These are phyloP conservation scores for Bruguiera gymnorhiza DNA, from an alignment of 345 rosid species.

Conservation along the genomic window DNA sequence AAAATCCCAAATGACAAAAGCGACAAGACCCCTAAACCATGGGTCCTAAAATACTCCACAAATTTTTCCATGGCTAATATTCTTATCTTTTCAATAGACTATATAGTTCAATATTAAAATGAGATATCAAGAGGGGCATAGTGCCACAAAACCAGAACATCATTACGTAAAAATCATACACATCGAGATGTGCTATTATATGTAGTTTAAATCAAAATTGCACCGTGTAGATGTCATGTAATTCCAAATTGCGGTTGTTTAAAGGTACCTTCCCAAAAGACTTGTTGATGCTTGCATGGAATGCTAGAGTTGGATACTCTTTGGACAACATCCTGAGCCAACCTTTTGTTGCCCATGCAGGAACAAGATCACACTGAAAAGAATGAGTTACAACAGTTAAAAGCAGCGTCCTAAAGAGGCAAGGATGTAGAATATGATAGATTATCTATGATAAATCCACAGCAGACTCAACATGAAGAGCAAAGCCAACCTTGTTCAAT, in stretches of 20 bases:
- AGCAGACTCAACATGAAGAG: background rate
- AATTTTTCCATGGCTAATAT: too few species aligned
- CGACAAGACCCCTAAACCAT: background rate
- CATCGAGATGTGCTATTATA: too few species aligned
- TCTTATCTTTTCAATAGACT: too few species aligned
- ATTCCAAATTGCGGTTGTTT: background rate
- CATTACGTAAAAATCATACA: too few species aligned
- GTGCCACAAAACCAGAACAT: too few species aligned
- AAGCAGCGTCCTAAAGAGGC: background rate
- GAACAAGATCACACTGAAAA: slow-evolving; percentile 86
- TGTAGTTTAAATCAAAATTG: background rate
- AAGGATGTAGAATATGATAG: background rate
- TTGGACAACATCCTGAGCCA: slow-evolving; percentile 87
- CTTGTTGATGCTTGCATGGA: slow-evolving; percentile 90
- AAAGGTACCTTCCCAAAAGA: slow-evolving; percentile 84
- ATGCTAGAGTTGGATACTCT: slow-evolving; percentile 92
- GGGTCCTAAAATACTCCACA: too few species aligned
- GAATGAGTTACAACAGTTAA: background rate
- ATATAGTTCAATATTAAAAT: too few species aligned
- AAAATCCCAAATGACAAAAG: background rate
- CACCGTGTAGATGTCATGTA: background rate
- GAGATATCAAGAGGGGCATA: too few species aligned
- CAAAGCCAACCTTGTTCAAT: slow-evolving; percentile 70
- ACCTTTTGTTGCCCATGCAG: slow-evolving; percentile 94
- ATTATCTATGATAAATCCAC: background rate